Evolutionary conservation across 2,329 filamentous ascomycete species (phyloP), one percentile per base, ranked within the genome.

Genomic region (Albifimbria verrucaria): DNA sequence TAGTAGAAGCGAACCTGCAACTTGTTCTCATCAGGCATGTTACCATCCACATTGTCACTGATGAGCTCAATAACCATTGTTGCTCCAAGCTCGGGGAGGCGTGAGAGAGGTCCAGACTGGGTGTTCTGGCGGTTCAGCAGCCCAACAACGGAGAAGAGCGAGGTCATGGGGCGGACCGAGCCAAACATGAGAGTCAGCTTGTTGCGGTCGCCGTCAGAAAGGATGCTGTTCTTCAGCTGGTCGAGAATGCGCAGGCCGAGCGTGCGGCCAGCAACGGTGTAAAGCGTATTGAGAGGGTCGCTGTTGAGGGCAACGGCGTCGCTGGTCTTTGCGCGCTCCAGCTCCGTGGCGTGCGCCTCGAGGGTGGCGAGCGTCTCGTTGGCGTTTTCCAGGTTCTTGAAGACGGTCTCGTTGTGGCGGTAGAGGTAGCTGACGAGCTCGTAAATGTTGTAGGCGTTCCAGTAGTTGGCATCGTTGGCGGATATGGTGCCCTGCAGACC

Each of bases 51-150:
- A 20, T 67, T 53, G 17, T 67, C 57, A 11, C 68, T 67, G 28
- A 75, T 67, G 18, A 86, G 67, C 72, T 96, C 92, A 65, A 94
- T 92, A 0, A 82, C 75, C 79, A 96, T 87, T 41, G 83, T 80
- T 1, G 85, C 86, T 0, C 90, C 91, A 36, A 91, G 90, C 58
- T 86, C 79, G 0, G 88, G 85, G 15, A 84, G 54, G 2, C 54
- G 57, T 3, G 64, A 64, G 50, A 71, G 68, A 58, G 57, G 65
- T 26, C 54, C 64, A 45, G 65, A 74, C 4, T 79, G 75, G n/a
- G 72, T 77, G 63, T 85, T 83, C 49, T 83, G 66, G 1, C 67
- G 62, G 48, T 74, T 75, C 4, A 73, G 72, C 7, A 85, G 72
- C 0, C 71, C 68, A 0, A 77, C 67, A 3, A 85, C 68, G 2